Evolutionary conservation across 2,329 filamentous ascomycete genomes (phyloP).

Genomic region (Aspergillus fumigatus): DNA sequence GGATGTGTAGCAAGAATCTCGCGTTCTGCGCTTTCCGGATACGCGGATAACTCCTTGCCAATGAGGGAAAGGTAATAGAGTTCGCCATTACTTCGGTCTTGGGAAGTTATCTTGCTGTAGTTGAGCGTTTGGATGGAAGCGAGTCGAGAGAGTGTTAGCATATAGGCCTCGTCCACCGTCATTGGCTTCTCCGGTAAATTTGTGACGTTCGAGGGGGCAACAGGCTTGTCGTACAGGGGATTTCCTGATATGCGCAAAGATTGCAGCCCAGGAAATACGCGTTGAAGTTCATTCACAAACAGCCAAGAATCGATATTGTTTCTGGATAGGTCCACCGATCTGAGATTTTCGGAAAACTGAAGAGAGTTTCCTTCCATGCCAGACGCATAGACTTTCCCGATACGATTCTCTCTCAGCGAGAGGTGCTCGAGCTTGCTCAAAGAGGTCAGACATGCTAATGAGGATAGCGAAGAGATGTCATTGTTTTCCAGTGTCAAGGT

Average conservation of each 20-base stretch:
- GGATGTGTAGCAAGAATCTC: slow-evolving; percentile 62
- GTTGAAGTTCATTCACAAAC: slow-evolving; percentile 66
- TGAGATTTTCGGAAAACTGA: slow-evolving; percentile 52
- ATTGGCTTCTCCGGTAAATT: slow-evolving; percentile 37
- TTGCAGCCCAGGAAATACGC: slow-evolving; percentile 66
- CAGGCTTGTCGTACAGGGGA: slow-evolving; percentile 64
- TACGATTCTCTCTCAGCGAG: slow-evolving; percentile 70
- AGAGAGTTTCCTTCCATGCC: slow-evolving; percentile 32
- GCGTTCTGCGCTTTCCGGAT: slow-evolving; percentile 39
- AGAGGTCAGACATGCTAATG: slow-evolving; percentile 46
- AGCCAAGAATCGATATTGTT: slow-evolving; percentile 66
- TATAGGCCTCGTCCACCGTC: slow-evolving; percentile 74
- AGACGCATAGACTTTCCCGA: slow-evolving; percentile 46
- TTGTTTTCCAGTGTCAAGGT: slow-evolving; percentile 49
- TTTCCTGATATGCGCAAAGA: slow-evolving; percentile 81
- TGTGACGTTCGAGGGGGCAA: slow-evolving; percentile 31
- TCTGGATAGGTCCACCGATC: slow-evolving; percentile 68
- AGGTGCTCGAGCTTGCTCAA: slow-evolving; percentile 51
- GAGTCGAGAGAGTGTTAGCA: slow-evolving; percentile 78
- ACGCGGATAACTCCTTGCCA: slow-evolving; percentile 62
- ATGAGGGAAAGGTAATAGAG: slow-evolving; percentile 89
- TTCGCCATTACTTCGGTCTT: slow-evolving; percentile 82
- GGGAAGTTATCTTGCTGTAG: slow-evolving; percentile 57
- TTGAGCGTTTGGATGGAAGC: slow-evolving; percentile 60
- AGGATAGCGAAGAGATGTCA: slow-evolving; percentile 30